A percentile compares a stretch with the other conserved stretches of the same genome.
Conservation (phyloP, 352 stramenopile species). For the Pythium brassicae region DNA sequence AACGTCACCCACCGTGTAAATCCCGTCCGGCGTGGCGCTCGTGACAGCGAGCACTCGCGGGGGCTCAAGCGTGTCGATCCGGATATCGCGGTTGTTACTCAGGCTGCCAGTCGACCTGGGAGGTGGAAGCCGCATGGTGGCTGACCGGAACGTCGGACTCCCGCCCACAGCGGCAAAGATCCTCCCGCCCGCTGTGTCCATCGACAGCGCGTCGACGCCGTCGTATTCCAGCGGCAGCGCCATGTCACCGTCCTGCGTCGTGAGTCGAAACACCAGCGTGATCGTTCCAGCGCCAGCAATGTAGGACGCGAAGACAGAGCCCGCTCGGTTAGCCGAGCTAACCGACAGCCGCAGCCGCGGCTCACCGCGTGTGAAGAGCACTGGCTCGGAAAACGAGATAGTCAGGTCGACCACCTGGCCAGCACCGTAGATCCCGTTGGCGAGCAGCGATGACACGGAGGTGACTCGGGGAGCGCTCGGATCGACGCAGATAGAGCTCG, state of each 20-base stretch:
- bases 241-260: slow-evolving; percentile 36
- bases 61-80: slow-evolving; percentile 54
- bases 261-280: slow-evolving; percentile 37
- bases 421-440: slow-evolving; percentile 54
- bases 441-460: slow-evolving; percentile 38
- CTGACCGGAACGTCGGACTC: slow-evolving; percentile 23
- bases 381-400: slow-evolving; percentile 50
- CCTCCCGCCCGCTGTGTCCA: slow-evolving; percentile 7
- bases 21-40: slow-evolving; percentile 35
- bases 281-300: slow-evolving; percentile 29
- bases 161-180: slow-evolving; percentile 20
- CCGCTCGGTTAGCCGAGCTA: background rate
- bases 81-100: slow-evolving; percentile 61
- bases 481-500: slow-evolving; percentile 38
- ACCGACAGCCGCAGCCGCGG: slow-evolving; percentile 42
- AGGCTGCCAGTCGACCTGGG: slow-evolving; percentile 41
- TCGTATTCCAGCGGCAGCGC: slow-evolving; percentile 52
- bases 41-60: slow-evolving; percentile 47
- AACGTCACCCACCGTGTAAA: slow-evolving; percentile 57
- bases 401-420: slow-evolving; percentile 49
- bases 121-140: slow-evolving; percentile 36
- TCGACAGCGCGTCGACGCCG: slow-evolving; percentile 45
- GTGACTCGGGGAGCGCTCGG: slow-evolving; percentile 30
- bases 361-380: slow-evolving; percentile 21
- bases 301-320: slow-evolving; percentile 28